phyloP scores from a whole-genome alignment of 108 stramenopile species.

The Aurantiochytrium sp. region DNA sequence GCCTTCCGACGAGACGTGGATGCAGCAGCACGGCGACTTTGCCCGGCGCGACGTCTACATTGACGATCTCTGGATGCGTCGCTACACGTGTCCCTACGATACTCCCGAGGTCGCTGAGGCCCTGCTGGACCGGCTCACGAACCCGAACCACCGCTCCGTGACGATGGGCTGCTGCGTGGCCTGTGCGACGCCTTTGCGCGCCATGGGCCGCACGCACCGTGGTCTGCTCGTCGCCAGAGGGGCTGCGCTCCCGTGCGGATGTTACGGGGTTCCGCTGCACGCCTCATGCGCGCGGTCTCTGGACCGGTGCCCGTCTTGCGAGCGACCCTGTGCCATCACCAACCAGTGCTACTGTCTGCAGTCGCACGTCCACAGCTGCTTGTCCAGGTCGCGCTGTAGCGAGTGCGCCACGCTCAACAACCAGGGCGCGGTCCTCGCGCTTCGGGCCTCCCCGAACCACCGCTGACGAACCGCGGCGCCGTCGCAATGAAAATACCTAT shows the following conservation, averaged over 20 bases:
- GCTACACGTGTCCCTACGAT: not conserved
- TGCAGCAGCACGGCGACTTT: conserved; percentile 24
- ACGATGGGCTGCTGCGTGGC: not conserved
- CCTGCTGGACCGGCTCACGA: not conserved
- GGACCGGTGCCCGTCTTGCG: not conserved
- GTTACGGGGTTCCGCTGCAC: not conserved
- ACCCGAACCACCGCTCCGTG: not conserved
- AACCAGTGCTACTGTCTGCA: not conserved
- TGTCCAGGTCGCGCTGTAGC: not conserved
- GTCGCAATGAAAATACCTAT: too few species aligned
- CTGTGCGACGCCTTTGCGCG: not conserved
- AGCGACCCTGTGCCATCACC: not conserved
- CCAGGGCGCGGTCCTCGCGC: too few species aligned
- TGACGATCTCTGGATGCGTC: conserved; percentile 4
- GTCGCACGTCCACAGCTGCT: not conserved
- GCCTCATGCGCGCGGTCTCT: not conserved
- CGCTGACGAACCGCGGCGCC: too few species aligned
- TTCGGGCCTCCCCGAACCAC: too few species aligned
- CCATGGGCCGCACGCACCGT: not conserved
- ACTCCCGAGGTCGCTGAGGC: not conserved
- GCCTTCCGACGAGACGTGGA: conserved; percentile 5
- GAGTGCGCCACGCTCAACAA: too few species aligned
- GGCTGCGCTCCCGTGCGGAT: not conserved
- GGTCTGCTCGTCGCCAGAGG: not conserved
- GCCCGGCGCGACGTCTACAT: conserved; percentile 3